Evolutionary conservation across 495 filamentous ascomycete species (phyloP).

Genomic region (Clohesyomyces aquaticus): DNA sequence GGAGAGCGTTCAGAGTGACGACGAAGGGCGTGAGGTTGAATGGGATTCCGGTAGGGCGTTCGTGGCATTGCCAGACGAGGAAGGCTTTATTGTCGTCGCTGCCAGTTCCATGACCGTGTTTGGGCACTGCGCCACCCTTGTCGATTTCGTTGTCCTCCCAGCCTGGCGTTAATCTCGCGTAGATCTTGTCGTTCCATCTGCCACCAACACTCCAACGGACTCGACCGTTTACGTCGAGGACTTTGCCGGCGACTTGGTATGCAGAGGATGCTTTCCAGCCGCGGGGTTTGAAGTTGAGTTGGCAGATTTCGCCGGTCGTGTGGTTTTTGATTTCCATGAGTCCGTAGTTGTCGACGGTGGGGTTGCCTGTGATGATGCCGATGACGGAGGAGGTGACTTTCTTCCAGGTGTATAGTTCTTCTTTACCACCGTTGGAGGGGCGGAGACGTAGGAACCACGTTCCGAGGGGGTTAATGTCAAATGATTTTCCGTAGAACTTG

Average conservation of each 20-base stretch:
- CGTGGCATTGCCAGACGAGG: constrained; percentile 87
- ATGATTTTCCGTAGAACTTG: constrained; percentile 96
- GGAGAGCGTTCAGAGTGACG: constrained; percentile 86
- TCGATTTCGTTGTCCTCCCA: constrained; percentile 75
- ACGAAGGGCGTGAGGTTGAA: constrained; percentile 98
- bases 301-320: constrained; percentile 87
- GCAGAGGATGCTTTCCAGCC: constrained; percentile 93
- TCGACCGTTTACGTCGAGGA: constrained; percentile 71
- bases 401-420: constrained; percentile 98
- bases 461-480: constrained; percentile 93
- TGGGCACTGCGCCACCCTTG: constrained; percentile 31
- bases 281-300: constrained; percentile 92
- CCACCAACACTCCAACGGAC: constrained; percentile 88
- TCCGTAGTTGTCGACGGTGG: constrained; percentile 97
- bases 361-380: constrained; percentile 95
- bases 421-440: constrained; percentile 64
- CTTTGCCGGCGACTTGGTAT: constrained; percentile 83
- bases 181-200: constrained; percentile 96
- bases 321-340: constrained; percentile 96
- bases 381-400: constrained; percentile 98
- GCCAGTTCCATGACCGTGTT: constrained; percentile 4
- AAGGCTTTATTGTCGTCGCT: constrained; percentile 70
- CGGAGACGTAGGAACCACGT: constrained; percentile 95
- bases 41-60: constrained; percentile 79
- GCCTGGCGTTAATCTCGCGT: constrained; percentile 88